phyloP scores from a whole-genome alignment of 805 yeast genomes.

The Metschnikowia kofuensis region DNA sequence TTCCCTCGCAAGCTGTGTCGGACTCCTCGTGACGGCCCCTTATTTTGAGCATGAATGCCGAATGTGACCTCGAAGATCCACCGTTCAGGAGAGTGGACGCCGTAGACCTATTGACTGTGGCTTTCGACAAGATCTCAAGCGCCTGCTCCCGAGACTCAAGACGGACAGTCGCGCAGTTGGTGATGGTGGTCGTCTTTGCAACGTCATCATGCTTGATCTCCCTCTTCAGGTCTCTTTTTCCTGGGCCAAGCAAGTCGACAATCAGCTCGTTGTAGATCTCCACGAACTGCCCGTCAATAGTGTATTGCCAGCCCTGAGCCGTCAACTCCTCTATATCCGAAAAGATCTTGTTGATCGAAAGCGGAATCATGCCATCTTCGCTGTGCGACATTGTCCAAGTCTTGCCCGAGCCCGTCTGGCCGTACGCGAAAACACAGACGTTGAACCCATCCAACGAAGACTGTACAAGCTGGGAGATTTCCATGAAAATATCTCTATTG shows the following conservation, averaged over 20 bases:
- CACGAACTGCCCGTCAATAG: slow-evolving; percentile 68
- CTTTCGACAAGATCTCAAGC: slow-evolving; percentile 46
- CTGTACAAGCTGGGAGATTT: slow-evolving; percentile 81
- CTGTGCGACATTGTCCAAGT: slow-evolving; percentile 82
- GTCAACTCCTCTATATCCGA: slow-evolving; percentile 46
- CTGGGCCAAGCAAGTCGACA: slow-evolving; percentile 55
- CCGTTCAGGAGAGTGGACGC: slow-evolving; percentile 82
- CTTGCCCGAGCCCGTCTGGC: slow-evolving; percentile 93
- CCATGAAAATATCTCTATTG: slow-evolving; percentile 72
- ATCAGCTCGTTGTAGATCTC: slow-evolving; percentile 88
- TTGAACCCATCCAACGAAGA: slow-evolving; percentile 69
- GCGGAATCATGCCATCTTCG: slow-evolving; percentile 76
- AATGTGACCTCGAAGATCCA: slow-evolving; percentile 89
- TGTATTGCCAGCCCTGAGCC: slow-evolving; percentile 61
- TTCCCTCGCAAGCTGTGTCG: slow-evolving; percentile 38
- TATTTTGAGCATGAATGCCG: slow-evolving; percentile 66
- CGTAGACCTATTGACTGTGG: slow-evolving; percentile 63
- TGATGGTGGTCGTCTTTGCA: slow-evolving; percentile 52
- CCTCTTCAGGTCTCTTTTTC: slow-evolving; percentile 35
- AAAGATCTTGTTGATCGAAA: slow-evolving; percentile 70
- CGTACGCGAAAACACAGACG: slow-evolving; percentile 93
- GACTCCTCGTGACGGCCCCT: slow-evolving; percentile 51
- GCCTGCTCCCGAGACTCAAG: slow-evolving; percentile 52
- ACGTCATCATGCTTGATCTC: slow-evolving; percentile 71
- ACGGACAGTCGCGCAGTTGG: slow-evolving; percentile 52